Evolutionary conservation across 2,329 filamentous ascomycete genomes (phyloP).

Genomic region (Cadophora luteo-olivacea): DNA sequence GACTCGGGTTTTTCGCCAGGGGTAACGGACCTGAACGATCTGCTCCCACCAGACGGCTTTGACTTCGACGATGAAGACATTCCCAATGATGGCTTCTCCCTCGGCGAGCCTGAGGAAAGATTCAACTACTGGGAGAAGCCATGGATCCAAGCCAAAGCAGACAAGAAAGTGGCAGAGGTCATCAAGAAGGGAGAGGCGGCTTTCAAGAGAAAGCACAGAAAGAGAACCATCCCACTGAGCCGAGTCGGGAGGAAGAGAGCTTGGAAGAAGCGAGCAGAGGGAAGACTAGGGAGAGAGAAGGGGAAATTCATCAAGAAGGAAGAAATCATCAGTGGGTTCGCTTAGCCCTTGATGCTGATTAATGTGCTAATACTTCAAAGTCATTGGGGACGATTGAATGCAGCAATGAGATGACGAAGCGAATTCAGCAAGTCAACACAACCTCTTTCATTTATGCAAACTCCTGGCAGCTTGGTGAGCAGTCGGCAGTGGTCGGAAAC

Average conservation of each 20-base stretch:
- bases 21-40: slow-evolving; percentile 13
- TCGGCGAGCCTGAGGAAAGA: slow-evolving; percentile 25
- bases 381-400: slow-evolving; percentile 7
- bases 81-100: slow-evolving; percentile 18
- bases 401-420: background rate
- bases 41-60: slow-evolving; percentile 4
- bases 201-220: slow-evolving; percentile 16
- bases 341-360: too few species aligned
- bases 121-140: slow-evolving; percentile 23
- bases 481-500: background rate
- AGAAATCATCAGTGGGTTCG: slow-evolving; percentile 15
- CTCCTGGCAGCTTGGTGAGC: background rate
- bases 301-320: slow-evolving; percentile 21
- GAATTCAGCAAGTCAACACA: background rate
- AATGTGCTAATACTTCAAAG: slow-evolving; percentile 1
- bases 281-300: slow-evolving; percentile 4
- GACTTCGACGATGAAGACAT: slow-evolving; percentile 18
- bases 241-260: slow-evolving; percentile 18
- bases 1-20: background rate
- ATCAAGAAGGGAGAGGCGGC: slow-evolving; percentile 6
- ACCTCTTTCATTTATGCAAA: background rate
- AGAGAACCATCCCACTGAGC: slow-evolving; percentile 14
- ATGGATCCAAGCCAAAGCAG: slow-evolving; percentile 4
- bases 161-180: slow-evolving; percentile 11
- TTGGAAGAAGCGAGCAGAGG: slow-evolving; percentile 18